phyloP scores from a whole-genome alignment of 2,329 filamentous ascomycete species.

The Cadophora malorum region DNA sequence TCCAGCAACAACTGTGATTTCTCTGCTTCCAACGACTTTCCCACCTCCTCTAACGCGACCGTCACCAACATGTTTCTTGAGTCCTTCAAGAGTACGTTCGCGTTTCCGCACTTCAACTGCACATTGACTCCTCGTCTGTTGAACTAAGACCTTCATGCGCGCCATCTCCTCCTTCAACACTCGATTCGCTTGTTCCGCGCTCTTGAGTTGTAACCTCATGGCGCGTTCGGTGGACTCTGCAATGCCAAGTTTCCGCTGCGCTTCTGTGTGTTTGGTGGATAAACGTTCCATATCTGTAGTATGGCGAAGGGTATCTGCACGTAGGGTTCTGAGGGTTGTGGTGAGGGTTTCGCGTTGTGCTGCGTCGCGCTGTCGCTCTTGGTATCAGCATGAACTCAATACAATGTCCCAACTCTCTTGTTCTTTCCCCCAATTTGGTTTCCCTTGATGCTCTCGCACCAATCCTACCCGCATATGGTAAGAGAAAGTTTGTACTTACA shows the following conservation, averaged over 20 bases:
- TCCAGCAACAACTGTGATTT: constrained; percentile 63
- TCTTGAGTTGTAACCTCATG: constrained; percentile 71
- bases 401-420: background rate
- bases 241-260: constrained; percentile 61
- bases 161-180: constrained; percentile 84
- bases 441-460: background rate
- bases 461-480: background rate
- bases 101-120: constrained; percentile 90
- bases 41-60: constrained; percentile 65
- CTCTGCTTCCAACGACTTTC: constrained; percentile 60
- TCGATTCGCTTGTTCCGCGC: constrained; percentile 75
- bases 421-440: background rate
- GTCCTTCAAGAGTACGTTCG: constrained; percentile 83
- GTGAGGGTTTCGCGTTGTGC: constrained; percentile 86
- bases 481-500: constrained; percentile 58
- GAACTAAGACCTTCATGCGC: constrained; percentile 78
- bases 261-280: constrained; percentile 59
- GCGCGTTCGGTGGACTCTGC: constrained; percentile 75
- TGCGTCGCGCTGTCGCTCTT: constrained; percentile 73
- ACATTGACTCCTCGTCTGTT: constrained; percentile 85
- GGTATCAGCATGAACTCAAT: constrained; percentile 16
- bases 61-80: constrained; percentile 87
- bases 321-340: constrained; percentile 76
- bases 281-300: constrained; percentile 70
- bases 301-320: constrained; percentile 77